Conservation (phyloP, 441 rosid genomes). For the Adansonia grandidieri region DNA sequence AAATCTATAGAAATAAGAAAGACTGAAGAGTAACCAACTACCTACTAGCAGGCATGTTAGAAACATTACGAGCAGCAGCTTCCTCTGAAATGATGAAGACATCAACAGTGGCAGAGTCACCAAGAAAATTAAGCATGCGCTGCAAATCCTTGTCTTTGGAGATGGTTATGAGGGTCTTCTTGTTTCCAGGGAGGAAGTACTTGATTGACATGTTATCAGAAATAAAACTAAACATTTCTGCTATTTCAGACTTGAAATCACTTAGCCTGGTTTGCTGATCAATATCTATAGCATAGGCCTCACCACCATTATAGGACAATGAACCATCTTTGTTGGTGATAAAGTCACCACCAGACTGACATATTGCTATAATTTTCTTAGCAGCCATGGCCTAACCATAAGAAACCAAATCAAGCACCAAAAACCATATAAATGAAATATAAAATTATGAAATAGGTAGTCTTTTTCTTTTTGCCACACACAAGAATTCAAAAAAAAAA, state of each 20-base stretch:
- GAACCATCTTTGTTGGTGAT: slow-evolving; percentile 68
- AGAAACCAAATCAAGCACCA: slow-evolving; percentile 19
- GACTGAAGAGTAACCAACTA: slow-evolving; percentile 30
- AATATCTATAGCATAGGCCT: slow-evolving; percentile 78
- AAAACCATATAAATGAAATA: background rate
- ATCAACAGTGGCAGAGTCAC: slow-evolving; percentile 61
- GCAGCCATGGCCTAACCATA: slow-evolving; percentile 52
- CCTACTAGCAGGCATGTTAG: slow-evolving; percentile 78
- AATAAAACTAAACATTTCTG: slow-evolving; percentile 63
- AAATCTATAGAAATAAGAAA: slow-evolving; percentile 6
- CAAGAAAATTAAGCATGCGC: slow-evolving; percentile 72
- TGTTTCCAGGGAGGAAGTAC: slow-evolving; percentile 76
- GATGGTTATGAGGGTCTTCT: slow-evolving; percentile 70
- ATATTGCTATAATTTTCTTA: slow-evolving; percentile 82
- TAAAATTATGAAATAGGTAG: background rate
- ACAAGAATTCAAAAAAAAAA: background rate
- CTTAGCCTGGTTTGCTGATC: slow-evolving; percentile 52
- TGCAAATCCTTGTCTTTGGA: slow-evolving; percentile 84
- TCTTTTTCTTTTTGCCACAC: background rate
- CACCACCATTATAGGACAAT: slow-evolving; percentile 70
- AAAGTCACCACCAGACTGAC: slow-evolving; percentile 88
- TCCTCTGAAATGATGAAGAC: slow-evolving; percentile 71
- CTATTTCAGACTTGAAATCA: slow-evolving; percentile 67
- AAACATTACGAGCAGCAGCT: slow-evolving; percentile 48
- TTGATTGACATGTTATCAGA: slow-evolving; percentile 52